Evolutionary conservation across 208 protist species (phyloP).

Genomic region (Porcisia deanei): DNA sequence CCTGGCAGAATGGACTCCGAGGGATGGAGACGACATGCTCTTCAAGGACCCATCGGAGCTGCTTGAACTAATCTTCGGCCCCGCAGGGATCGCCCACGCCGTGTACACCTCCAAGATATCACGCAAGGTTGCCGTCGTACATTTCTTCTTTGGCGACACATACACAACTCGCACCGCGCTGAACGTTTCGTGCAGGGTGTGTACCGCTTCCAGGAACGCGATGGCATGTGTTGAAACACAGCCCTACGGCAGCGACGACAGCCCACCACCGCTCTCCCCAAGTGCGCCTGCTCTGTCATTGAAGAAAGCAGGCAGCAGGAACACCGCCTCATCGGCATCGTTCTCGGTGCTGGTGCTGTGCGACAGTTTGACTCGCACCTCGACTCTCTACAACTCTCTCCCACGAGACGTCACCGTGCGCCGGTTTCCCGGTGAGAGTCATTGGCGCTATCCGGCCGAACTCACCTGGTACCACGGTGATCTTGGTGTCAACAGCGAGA

Average conservation of each 20-base stretch:
- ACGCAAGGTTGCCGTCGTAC: conserved; percentile 40
- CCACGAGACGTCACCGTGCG: conserved; percentile 1
- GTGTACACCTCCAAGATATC: conserved; percentile 22
- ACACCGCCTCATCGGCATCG: conserved; percentile 1
- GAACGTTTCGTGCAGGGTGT: conserved; percentile 21
- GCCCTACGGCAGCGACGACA: conserved; percentile 5
- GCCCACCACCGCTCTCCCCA: background rate
- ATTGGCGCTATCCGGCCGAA: conserved; percentile 37
- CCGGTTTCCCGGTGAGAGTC: conserved; percentile 38
- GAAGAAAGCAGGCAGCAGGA: background rate
- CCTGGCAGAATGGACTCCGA: background rate
- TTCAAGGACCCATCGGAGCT: conserved; percentile 19
- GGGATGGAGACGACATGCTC: conserved; percentile 2
- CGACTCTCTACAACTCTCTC: conserved; percentile 21
- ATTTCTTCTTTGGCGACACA: conserved; percentile 78
- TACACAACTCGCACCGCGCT: conserved; percentile 63
- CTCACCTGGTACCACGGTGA: conserved; percentile 70
- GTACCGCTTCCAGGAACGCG: background rate
- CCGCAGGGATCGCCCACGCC: conserved; percentile 21
- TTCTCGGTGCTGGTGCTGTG: conserved; percentile 26
- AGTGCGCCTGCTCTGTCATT: background rate
- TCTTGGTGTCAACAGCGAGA: conserved; percentile 27
- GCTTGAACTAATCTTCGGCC: conserved; percentile 27
- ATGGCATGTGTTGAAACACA: background rate
- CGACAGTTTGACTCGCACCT: conserved; percentile 34